phyloP scores from a whole-genome alignment of 2,329 filamentous ascomycete genomes.

The Botrytis aclada region DNA sequence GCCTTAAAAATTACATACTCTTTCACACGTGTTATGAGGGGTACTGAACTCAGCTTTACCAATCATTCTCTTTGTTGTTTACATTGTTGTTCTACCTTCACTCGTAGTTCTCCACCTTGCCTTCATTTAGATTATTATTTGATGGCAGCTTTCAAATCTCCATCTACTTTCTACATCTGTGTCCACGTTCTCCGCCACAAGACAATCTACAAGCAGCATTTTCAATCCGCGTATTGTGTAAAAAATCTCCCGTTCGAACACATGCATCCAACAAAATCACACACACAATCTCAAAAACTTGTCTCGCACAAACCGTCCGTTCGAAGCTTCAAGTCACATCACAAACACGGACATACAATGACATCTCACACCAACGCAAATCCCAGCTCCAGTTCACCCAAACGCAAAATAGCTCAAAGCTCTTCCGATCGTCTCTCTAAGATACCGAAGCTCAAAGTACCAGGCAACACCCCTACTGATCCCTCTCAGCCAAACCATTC shows the following conservation, averaged over 20 bases:
- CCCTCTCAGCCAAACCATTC: background rate
- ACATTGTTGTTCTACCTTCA: background rate
- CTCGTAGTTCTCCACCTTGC: background rate
- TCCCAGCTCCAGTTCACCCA: background rate
- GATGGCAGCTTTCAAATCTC: background rate
- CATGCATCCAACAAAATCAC: background rate
- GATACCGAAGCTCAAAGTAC: slow-evolving; percentile 5
- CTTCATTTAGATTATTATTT: background rate
- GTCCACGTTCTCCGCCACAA: background rate
- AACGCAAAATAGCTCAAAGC: slow-evolving; percentile 5
- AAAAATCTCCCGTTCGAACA: background rate
- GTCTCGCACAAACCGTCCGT: background rate
- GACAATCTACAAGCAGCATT: background rate
- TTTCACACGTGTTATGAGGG: background rate
- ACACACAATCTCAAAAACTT: background rate
- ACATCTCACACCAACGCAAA: background rate
- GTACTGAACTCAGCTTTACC: background rate
- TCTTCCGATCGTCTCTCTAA: slow-evolving; percentile 6
- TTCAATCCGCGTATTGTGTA: background rate
- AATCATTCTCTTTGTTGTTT: slow-evolving; percentile 2
- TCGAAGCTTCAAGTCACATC: background rate
- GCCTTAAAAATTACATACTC: background rate
- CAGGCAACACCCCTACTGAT: background rate
- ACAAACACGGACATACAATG: background rate
- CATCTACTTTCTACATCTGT: background rate